Conservation (phyloP, 1,284 basidiomycete species). For the Ganoderma sp. region DNA sequence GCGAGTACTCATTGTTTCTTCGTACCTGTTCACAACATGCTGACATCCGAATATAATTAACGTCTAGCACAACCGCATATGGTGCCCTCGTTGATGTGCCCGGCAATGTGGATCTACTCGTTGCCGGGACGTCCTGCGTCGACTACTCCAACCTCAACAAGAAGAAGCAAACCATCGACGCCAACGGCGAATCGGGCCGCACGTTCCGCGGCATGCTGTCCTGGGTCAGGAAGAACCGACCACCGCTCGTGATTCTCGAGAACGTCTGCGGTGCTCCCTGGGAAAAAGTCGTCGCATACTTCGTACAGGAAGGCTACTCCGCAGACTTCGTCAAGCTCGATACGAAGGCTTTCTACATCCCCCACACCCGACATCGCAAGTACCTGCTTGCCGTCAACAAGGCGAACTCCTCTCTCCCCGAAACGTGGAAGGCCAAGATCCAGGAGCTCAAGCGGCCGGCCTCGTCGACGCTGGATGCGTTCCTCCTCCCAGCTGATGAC, state of each 20-base stretch:
- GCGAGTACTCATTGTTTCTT: constrained; percentile 49
- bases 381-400: constrained; percentile 84
- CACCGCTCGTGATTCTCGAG: constrained; percentile 90
- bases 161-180: constrained; percentile 88
- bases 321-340: constrained; percentile 80
- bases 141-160: constrained; percentile 97
- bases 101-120: constrained; percentile 87
- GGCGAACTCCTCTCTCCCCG: constrained; percentile 45
- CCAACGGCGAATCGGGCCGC: constrained; percentile 87
- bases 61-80: constrained; percentile 84
- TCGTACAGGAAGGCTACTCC: constrained; percentile 79
- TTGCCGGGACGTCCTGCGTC: constrained; percentile 95
- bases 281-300: constrained; percentile 77
- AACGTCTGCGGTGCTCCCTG: constrained; percentile 95
- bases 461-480: constrained; percentile 89
- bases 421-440: constrained; percentile 78
- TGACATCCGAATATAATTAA: constrained; percentile 13
- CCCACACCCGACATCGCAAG: constrained; percentile 90
- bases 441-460: constrained; percentile 80
- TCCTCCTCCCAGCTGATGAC: constrained; percentile 90
- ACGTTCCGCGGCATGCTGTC: constrained; percentile 93
- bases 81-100: constrained; percentile 87
- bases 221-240: constrained; percentile 88
- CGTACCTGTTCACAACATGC: neutral
- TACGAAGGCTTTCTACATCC: constrained; percentile 94